phyloP scores from a whole-genome alignment of 331 rosid genomes.

The Dryas integrifolia region DNA sequence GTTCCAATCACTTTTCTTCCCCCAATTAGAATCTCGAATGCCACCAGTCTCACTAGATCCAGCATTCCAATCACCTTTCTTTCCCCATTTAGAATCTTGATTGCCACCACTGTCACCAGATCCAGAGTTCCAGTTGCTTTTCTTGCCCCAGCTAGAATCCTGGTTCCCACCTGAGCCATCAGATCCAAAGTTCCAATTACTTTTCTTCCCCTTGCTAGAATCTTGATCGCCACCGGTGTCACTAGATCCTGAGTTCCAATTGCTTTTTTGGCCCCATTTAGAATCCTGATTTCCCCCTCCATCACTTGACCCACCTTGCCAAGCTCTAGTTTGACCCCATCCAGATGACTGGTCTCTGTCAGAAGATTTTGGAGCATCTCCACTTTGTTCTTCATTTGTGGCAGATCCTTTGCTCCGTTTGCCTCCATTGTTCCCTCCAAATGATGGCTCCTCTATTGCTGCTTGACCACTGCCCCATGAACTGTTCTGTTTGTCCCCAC shows the following conservation, averaged over 20 bases:
- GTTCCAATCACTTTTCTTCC: constrained; percentile 28
- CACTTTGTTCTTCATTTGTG: too few species aligned
- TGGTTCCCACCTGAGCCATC: constrained; percentile 24
- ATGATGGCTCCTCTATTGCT: too few species aligned
- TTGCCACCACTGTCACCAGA: constrained; percentile 6
- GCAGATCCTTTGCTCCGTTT: too few species aligned
- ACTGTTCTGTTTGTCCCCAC: too few species aligned
- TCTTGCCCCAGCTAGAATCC: constrained; percentile 35
- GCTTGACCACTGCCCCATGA: too few species aligned
- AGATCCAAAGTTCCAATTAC: constrained; percentile 22
- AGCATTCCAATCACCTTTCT: constrained; percentile 7
- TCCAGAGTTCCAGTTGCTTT: constrained; percentile 15
- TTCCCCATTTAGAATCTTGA: constrained; percentile 29
- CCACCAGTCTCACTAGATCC: constrained; percentile 10
- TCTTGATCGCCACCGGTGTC: too few species aligned
- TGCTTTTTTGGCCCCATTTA: too few species aligned
- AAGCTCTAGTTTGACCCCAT: constrained; percentile 17
- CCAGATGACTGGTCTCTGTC: background rate
- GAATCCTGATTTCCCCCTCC: too few species aligned
- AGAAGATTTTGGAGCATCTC: background rate
- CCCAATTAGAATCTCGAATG: constrained; percentile 23
- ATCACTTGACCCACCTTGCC: background rate
- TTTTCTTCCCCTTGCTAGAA: constrained; percentile 20
- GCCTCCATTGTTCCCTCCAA: too few species aligned
- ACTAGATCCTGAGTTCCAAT: too few species aligned